These are phyloP conservation scores for Jaltomata sinuosa DNA, from an alignment of 257 asterid genomes.

Conservation along the genomic window DNA sequence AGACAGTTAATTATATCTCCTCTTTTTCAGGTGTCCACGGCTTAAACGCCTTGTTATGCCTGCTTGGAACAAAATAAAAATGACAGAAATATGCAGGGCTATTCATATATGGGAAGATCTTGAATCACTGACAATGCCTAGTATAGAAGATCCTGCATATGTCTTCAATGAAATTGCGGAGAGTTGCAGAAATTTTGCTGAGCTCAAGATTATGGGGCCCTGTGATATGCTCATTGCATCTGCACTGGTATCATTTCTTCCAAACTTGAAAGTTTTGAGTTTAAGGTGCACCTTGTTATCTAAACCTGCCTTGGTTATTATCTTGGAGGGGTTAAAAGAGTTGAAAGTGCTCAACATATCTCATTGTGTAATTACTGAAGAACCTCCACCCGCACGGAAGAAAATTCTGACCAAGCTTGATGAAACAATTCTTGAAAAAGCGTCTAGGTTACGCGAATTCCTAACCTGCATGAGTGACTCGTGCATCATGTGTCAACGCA, in stretches of 20 bases:
- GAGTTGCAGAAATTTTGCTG: slow-evolving; percentile 48
- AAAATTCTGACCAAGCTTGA: slow-evolving; percentile 33
- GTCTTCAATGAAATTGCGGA: slow-evolving; percentile 51
- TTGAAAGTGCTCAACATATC: slow-evolving; percentile 76
- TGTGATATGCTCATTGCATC: slow-evolving; percentile 48
- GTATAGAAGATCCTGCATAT: slow-evolving; percentile 50
- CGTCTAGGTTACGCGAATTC: slow-evolving; percentile 34
- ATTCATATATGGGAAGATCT: slow-evolving; percentile 49
- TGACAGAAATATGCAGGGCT: slow-evolving; percentile 50
- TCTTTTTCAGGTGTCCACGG: slow-evolving; percentile 49
- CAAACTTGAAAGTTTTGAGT: slow-evolving; percentile 62
- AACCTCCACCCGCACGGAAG: slow-evolving; percentile 23
- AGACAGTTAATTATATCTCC: background rate
- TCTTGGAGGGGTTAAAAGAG: slow-evolving; percentile 40
- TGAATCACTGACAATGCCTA: slow-evolving; percentile 71
- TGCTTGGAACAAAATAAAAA: slow-evolving; percentile 68
- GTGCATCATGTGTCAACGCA: slow-evolving; percentile 58
- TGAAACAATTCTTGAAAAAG: slow-evolving; percentile 27
- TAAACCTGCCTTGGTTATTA: slow-evolving; percentile 38
- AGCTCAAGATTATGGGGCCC: slow-evolving; percentile 65
- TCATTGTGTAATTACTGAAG: slow-evolving; percentile 51
- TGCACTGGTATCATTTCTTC: slow-evolving; percentile 34
- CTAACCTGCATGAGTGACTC: slow-evolving; percentile 47
- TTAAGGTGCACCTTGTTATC: slow-evolving; percentile 47
- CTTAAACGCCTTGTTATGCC: slow-evolving; percentile 80